Conservation (phyloP, 2,329 filamentous ascomycete species). For the Aspergillus aculeatus region DNA sequence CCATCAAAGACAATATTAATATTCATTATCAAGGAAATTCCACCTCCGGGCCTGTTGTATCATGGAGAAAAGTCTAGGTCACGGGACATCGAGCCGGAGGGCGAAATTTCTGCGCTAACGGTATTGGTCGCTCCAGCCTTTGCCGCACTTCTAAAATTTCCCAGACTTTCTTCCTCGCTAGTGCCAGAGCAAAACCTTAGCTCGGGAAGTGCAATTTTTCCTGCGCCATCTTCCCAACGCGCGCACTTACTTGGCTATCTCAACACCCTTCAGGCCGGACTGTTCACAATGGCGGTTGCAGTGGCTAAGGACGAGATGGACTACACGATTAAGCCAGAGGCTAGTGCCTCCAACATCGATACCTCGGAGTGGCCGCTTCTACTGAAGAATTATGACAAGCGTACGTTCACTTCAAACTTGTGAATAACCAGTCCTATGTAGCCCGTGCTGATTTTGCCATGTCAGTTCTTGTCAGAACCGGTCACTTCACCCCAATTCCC, state of each 20-base stretch:
- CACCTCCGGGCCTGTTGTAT: not conserved
- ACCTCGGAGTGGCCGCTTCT: conserved; percentile 90
- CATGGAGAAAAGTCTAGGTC: conserved; percentile 1
- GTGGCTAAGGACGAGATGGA: conserved; percentile 66
- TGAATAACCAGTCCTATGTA: conserved; percentile 10
- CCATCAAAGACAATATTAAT: too few species aligned
- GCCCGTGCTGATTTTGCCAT: conserved; percentile 15
- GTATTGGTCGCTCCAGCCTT: conserved; percentile 21
- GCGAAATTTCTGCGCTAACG: conserved; percentile 24
- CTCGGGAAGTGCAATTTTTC: conserved; percentile 24
- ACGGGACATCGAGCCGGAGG: conserved; percentile 11
- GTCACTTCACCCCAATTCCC: conserved; percentile 95
- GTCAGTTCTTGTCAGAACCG: conserved; percentile 83
- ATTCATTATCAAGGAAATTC: too few species aligned
- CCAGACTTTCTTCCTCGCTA: conserved; percentile 26
- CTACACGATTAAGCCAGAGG: conserved; percentile 90
- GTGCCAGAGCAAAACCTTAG: conserved; percentile 24
- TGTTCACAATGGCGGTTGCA: conserved; percentile 37
- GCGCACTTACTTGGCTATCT: conserved; percentile 17
- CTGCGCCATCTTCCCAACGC: conserved; percentile 21
- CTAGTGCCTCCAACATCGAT: conserved; percentile 72
- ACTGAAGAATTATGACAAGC: conserved; percentile 91
- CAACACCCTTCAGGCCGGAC: conserved; percentile 20
- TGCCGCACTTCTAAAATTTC: conserved; percentile 31
- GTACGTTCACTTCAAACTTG: conserved; percentile 54